phyloP scores from a whole-genome alignment of 352 stramenopile species.

The Phytophthora constricta region DNA sequence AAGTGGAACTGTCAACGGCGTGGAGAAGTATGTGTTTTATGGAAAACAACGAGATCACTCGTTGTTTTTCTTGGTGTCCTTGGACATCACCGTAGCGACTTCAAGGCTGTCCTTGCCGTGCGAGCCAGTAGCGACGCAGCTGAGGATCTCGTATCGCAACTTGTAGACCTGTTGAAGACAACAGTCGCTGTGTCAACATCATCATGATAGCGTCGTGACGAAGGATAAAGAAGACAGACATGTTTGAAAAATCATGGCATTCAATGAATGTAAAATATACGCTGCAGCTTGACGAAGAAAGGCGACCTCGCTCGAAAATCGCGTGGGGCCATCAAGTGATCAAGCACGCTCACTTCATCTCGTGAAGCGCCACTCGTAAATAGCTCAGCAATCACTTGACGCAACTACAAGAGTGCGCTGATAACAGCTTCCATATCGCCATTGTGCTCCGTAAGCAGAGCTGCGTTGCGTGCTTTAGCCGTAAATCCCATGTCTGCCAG shows the following conservation, averaged over 20 bases:
- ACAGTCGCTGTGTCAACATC: conserved; percentile 16
- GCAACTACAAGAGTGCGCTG: conserved; percentile 46
- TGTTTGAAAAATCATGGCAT: conserved; percentile 1
- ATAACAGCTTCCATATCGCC: conserved; percentile 77
- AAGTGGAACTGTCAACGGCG: conserved; percentile 64
- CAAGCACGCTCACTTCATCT: conserved; percentile 14
- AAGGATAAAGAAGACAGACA: not conserved
- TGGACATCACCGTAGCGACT: conserved; percentile 55
- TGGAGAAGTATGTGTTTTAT: conserved; percentile 85
- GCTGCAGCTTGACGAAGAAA: conserved; percentile 17
- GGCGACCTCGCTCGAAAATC: not conserved
- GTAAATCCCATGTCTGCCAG: conserved; percentile 79
- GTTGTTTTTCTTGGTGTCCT: conserved; percentile 64
- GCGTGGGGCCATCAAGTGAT: conserved; percentile 3
- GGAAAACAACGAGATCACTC: conserved; percentile 51
- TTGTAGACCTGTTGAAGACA: conserved; percentile 44
- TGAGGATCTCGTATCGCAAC: conserved; percentile 51
- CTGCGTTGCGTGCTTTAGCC: conserved; percentile 58
- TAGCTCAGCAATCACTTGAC: conserved; percentile 6
- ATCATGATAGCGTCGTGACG: conserved; percentile 10
- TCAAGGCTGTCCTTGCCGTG: conserved; percentile 47
- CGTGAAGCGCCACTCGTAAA: conserved; percentile 11
- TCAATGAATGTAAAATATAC: conserved; percentile 43
- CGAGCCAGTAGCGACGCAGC: conserved; percentile 56
- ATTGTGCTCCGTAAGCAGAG: conserved; percentile 62